A percentile compares a stretch with the other conserved stretches of the same genome.
phyloP scores from a whole-genome alignment of 441 rosid species.

The Erysimum pusillum region DNA sequence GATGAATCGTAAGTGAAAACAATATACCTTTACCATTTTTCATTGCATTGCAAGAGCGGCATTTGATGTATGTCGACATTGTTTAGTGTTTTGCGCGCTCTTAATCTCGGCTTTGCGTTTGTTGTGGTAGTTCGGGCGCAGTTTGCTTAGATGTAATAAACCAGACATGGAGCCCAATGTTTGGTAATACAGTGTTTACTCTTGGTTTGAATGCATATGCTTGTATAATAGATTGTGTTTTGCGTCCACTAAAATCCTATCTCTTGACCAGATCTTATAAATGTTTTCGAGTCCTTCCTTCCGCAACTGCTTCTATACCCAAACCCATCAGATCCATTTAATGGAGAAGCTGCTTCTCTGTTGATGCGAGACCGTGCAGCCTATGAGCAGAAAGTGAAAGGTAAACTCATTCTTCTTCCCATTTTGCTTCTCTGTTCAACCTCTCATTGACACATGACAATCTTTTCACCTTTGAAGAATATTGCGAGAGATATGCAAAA shows the following conservation, averaged over 20 bases:
- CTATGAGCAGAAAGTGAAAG: constrained; percentile 69
- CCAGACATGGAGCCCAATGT: constrained; percentile 78
- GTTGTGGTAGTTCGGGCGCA: constrained; percentile 65
- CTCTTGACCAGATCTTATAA: constrained; percentile 58
- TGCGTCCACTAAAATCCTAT: constrained; percentile 16
- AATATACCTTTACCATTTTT: neutral
- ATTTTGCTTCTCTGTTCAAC: constrained; percentile 9
- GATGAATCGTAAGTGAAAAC: constrained; percentile 65
- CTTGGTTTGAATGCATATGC: neutral
- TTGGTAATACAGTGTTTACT: constrained; percentile 51
- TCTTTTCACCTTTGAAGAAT: constrained; percentile 53
- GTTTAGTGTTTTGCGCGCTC: neutral
- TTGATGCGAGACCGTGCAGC: constrained; percentile 65
- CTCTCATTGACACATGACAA: constrained; percentile 5
- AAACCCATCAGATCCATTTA: constrained; percentile 69
- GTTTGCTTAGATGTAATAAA: constrained; percentile 77
- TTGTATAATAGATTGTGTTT: constrained; percentile 18
- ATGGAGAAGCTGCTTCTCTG: constrained; percentile 74
- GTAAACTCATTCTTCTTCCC: constrained; percentile 27
- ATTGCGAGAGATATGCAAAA: constrained; percentile 79
- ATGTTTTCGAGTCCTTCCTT: constrained; percentile 72
- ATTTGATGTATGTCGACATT: neutral
- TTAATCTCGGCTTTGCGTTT: constrained; percentile 9
- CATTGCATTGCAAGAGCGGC: neutral
- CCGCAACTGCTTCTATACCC: constrained; percentile 75